Conservation (phyloP, 2,329 filamentous ascomycete genomes). For the Pseudocercospora musae region DNA sequence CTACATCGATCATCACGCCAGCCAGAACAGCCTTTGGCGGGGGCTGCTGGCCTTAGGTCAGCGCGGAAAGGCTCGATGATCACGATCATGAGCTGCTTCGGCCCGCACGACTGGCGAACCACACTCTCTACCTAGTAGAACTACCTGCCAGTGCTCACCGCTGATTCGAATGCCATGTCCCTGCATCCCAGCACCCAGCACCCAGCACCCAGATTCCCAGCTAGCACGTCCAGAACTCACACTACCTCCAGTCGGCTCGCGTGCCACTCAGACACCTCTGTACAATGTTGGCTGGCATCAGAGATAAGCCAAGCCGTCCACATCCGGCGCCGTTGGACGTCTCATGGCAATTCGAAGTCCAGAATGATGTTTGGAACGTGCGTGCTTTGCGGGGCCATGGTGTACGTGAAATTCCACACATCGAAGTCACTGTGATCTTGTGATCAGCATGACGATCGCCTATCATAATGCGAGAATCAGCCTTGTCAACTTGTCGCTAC, state of each 20-base stretch:
- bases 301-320: neutral
- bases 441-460: neutral
- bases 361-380: conserved; percentile 16
- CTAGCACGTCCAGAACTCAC: neutral
- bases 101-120: neutral
- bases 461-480: neutral
- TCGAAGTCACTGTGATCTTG: conserved; percentile 17
- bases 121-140: too few relatives aligned
- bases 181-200: too few relatives aligned
- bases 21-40: neutral
- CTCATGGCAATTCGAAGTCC: conserved; percentile 12
- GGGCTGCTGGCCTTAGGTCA: neutral
- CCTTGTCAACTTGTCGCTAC: neutral
- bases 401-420: conserved; percentile 21
- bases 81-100: neutral
- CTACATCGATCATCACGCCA: too few relatives aligned
- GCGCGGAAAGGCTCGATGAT: neutral
- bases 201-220: too few relatives aligned
- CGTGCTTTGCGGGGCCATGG: conserved; percentile 16
- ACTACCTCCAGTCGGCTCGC: neutral
- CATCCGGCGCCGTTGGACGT: neutral
- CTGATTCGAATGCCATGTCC: neutral
- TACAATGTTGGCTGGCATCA: neutral
- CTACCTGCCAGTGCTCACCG: neutral
- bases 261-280: neutral